Conservation (phyloP, 2,329 filamentous ascomycete genomes). For the Nemania bipapillata region DNA sequence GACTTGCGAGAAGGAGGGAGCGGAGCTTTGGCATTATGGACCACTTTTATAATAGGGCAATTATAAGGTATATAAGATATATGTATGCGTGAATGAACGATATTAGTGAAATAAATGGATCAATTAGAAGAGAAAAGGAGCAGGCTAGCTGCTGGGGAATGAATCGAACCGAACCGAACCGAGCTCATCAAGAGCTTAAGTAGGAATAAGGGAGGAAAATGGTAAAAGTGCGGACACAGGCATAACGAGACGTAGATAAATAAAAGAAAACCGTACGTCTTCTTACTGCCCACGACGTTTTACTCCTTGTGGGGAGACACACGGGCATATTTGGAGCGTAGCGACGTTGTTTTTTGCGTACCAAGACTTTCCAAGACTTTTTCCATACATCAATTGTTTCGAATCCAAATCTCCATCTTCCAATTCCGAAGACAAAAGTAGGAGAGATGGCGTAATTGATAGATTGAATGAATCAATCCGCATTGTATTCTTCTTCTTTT, state of each 20-base stretch:
- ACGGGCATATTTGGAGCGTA: slow-evolving; percentile 5
- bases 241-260: neutral
- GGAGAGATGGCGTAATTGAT: neutral
- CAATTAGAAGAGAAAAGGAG: slow-evolving; percentile 5
- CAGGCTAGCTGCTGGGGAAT: slow-evolving; percentile 21
- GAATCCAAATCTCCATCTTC: neutral
- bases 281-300: neutral
- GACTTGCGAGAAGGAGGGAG: slow-evolving; percentile 41
- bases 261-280: neutral
- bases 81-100: slow-evolving; percentile 20
- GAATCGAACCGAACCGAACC: slow-evolving; percentile 27
- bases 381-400: slow-evolving; percentile 22
- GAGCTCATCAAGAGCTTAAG: slow-evolving; percentile 41
- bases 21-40: slow-evolving; percentile 47
- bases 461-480: neutral
- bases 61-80: slow-evolving; percentile 13
- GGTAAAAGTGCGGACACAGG: slow-evolving; percentile 7
- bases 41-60: neutral
- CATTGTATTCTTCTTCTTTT: neutral
- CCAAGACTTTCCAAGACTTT: neutral
- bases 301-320: neutral
- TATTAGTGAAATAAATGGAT: neutral
- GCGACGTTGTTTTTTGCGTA: slow-evolving; percentile 3
- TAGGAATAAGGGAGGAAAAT: slow-evolving; percentile 17
- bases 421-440: neutral